Conservation (phyloP, 2,329 filamentous ascomycete genomes). For the Colletotrichum cuscutae region DNA sequence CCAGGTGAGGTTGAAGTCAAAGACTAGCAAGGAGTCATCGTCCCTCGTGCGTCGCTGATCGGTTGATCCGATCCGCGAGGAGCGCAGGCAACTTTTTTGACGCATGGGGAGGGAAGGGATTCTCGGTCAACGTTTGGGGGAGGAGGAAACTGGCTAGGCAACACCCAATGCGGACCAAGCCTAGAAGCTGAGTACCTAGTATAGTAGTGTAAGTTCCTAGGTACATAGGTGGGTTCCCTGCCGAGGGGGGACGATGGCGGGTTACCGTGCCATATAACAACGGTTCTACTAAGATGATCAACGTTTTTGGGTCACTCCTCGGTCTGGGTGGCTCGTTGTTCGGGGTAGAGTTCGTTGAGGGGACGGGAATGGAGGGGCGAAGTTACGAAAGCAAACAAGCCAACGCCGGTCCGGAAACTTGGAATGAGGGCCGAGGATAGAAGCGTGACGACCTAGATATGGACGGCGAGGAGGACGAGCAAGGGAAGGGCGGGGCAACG, state of each 20-base stretch:
- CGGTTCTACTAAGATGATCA: not conserved
- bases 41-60: not conserved
- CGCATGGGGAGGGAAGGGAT: not conserved
- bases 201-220: too few species aligned
- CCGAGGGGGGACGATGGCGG: not conserved
- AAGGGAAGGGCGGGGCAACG: not conserved
- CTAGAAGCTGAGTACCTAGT: not conserved
- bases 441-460: not conserved
- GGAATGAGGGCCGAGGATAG: not conserved
- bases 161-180: not conserved
- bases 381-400: not conserved
- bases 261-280: not conserved
- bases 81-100: not conserved
- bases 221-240: not conserved
- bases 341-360: not conserved
- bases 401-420: not conserved
- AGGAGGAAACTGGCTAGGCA: not conserved
- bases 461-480: not conserved
- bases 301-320: not conserved
- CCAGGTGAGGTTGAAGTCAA: not conserved
- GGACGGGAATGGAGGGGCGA: not conserved
- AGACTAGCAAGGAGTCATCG: not conserved
- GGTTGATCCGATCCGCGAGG: conserved; percentile 8
- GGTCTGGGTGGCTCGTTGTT: not conserved
- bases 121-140: not conserved